Base-by-base conservation (phyloP, 495 filamentous ascomycete genomes). In the Clohesyomyces aquaticus region DNA sequence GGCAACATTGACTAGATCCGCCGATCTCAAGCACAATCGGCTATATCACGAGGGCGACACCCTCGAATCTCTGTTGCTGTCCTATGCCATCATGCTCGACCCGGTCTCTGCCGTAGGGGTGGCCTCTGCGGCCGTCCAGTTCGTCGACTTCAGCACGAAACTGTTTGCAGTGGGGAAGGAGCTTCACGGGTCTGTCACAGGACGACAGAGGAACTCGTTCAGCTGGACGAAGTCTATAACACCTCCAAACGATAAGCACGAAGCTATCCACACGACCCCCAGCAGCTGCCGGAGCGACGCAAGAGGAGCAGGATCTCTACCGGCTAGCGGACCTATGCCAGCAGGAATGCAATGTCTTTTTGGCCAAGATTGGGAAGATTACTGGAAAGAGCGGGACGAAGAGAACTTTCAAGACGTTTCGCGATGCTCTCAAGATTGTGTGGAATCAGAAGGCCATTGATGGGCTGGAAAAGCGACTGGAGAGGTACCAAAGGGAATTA, bases 121-220 rank as follows among this genome's bases (percentile, higher is more conserved):
- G 45, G 45, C 45, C 8, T 6, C 45, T 18, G 45, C 45, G 4
- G 18, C 45, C 16, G 45, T 47, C 4, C 45, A 47, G 21, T 47
- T 47, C 18, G 21, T 47, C 21, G 45, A 47, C 45, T 47, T 47
- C 45, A 47, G 45, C 21, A 47, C 45, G 8, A 47, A 47, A 18
- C 21, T 47, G 6, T 23, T 47, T 23, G 45, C 45, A 47, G 21
- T 23, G 45, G 21, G 45, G 16, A 47, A 23, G n/a, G 45, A 47
- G 18, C 16, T 47, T 4, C 45, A 18, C 4, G 16, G 21, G 4
- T 18, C 45, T 18, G 6, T n/a, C 8, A 47, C 16, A 47, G 45
- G 45, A n/a, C 16, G 8, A 47, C 45, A 18, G 45, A 6, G 4
- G 45, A 47, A 47, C 45, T 6, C 16, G 18, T 47, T 47, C 45